phyloP scores from a whole-genome alignment of 2,329 filamentous ascomycete genomes.

The Penicillium sp. region DNA sequence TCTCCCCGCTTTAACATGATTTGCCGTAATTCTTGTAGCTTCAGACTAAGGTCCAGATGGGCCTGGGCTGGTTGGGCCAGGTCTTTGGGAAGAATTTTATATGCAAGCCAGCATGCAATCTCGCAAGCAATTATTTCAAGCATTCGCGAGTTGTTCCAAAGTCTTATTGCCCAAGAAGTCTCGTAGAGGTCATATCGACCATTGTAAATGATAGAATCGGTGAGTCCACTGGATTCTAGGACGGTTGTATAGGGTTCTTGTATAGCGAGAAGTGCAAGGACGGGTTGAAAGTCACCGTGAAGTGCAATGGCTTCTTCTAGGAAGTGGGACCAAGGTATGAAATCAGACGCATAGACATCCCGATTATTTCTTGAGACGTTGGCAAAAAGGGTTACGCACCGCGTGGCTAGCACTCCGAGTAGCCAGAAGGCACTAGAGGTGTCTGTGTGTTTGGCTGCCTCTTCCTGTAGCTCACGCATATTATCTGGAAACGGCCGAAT shows the following conservation, averaged over 20 bases:
- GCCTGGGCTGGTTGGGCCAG: neutral
- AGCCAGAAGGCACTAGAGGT: slow-evolving; percentile 18
- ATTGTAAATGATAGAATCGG: slow-evolving; percentile 12
- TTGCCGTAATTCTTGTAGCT: neutral
- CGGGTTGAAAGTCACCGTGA: slow-evolving; percentile 8
- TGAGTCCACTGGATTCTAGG: neutral
- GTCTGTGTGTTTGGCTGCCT: slow-evolving; percentile 18
- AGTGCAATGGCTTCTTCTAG: slow-evolving; percentile 17
- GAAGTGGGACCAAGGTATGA: slow-evolving; percentile 9
- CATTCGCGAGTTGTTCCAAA: slow-evolving; percentile 28
- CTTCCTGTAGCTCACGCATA: slow-evolving; percentile 23
- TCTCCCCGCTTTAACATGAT: slow-evolving; percentile 13
- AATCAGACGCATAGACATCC: neutral
- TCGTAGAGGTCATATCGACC: slow-evolving; percentile 20
- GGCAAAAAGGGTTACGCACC: slow-evolving; percentile 17
- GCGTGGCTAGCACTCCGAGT: slow-evolving; percentile 19
- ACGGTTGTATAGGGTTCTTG: slow-evolving; percentile 18
- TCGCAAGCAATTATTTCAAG: slow-evolving; percentile 23
- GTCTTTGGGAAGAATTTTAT: slow-evolving; percentile 13
- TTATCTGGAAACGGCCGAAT: slow-evolving; percentile 22
- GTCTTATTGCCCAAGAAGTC: slow-evolving; percentile 19
- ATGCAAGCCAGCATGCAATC: slow-evolving; percentile 17
- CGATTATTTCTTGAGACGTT: neutral
- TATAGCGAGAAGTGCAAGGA: slow-evolving; percentile 4
- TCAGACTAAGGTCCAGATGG: slow-evolving; percentile 11